Evolutionary conservation across 2,329 filamentous ascomycete species (phyloP), one percentile per base, ranked within the genome.

Genomic region (Septoria linicola): DNA sequence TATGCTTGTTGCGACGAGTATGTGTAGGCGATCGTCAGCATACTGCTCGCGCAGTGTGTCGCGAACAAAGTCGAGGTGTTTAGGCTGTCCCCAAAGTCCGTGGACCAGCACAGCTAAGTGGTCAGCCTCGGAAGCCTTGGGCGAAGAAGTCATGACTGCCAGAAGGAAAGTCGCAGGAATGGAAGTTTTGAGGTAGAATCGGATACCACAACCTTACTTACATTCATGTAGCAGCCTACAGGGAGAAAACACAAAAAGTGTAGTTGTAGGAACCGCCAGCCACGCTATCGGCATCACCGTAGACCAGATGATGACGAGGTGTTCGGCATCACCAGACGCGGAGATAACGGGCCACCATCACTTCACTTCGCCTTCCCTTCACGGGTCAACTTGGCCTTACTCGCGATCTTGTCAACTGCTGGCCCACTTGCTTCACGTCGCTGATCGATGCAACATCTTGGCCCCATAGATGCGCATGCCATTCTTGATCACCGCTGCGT

Each of bases 51-150:
- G 80, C 6, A 93, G 72, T 7, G 79, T 76, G 56, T 83, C 82
- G 51, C 84, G 84, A 53, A 92, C 75, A 49, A 80, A 83, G 54
- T 76, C 76, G 70, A 92, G 80, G 69, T 93, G 87, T 41, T 76
- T 75, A 1, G 88, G 88, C 58, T 89, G 88, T 16, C 88, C 88
- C 88, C 88, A 92, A 59, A 91, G 77, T 72, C 88, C 88, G 66
- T 92, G 88, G 45, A 90, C 83, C 37, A 92, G 76, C 35, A 92
- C 85, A 63, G 84, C 87, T 55, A 92, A 80, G 68, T 91, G 88
- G 59, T 86, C 78, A 16, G 60, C 59, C 54, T 59, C 53, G 31
- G 49, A 41, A 16, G 40, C 34, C 13, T 31, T 14, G 32, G 47
- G 39, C 37, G 50, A 42, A 60, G 45, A 37, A 19, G 36, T 39